Base-by-base conservation (phyloP, 2,329 filamentous ascomycete species). In the Trichoderma sp. region DNA sequence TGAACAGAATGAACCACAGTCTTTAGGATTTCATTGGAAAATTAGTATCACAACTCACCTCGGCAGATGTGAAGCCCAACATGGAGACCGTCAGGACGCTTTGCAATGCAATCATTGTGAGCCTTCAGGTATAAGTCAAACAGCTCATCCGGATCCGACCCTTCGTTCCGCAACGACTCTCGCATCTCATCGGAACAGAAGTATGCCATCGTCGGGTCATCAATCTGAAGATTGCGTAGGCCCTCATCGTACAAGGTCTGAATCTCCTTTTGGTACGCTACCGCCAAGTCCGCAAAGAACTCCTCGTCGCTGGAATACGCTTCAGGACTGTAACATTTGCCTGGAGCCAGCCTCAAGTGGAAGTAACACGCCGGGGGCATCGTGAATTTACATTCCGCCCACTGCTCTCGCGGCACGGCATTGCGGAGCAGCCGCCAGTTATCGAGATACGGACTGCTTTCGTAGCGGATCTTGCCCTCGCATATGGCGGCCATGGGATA, bases 111-210 rank as follows among this genome's bases (percentile, higher is more conserved):
- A 76, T 91, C 88, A 76, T 93, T 93, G 83, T 93, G 92, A 73
- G 91, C 87, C 77, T 87, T 86, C 78, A 93, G 87, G 76, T 93
- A 93, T 37, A 87, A 84, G 73, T 91, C 87, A 62, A 93, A 85
- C 72, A 92, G 85, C 71, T 87, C 86, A 47, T 91, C 88, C 14
- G 89, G 84, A 21, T 88, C 83, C 55, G 85, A 81, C 72, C 91
- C 90, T 27, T 84, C 84, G 68, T 85, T 82, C 80, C 84, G 75
- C 68, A 83, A 88, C 33, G 87, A 87, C 68, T 83, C 80, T 19
- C 89, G 80, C 87, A 91, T 91, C 71, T 88, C 87, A 47, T 91
- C 86, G 5, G 87, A 89, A 80, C 89, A 92, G 78, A 92, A 92
- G 77, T 91, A 84, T 3, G 80, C 87, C 60, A 91, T 80, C 61